Evolutionary conservation across 331 rosid genomes (phyloP), one percentile per base, ranked within the genome.

Genomic region (Erythrophleum ivorense): DNA sequence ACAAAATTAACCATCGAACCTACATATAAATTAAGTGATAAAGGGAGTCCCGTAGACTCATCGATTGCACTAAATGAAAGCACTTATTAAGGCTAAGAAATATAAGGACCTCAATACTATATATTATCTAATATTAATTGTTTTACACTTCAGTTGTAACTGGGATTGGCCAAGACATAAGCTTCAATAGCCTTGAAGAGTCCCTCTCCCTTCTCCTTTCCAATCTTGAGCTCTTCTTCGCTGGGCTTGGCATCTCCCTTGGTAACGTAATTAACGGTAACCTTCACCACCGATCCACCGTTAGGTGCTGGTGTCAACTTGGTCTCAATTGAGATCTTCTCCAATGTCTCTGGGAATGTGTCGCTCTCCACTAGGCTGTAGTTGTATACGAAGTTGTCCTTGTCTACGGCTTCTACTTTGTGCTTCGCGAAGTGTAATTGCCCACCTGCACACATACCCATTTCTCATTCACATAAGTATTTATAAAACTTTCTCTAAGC

Each of bases 291-390:
- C 36, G 81, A 73, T 45, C 92, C 92, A 9, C 92, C 90, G 6
- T 67, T 75, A 0, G 87, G 66, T 3, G 48, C 12, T 3, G 82
- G 65, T 15, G 77, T 79, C 2, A 89, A 12, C 75, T 85, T 87
- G 46, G 83, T 64, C 78, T 87, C 92, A 31, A 83, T 45, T 0
- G 63, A 29, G 62, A 87, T 53, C 38, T 62, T 89, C 59, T 79
- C 85, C 4, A 83, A 18, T 2, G 1, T 50, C 8, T 60, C 90
- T 5, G 55, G 5, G 36, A 71, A 76, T 12, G 48, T 70, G 15
- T 85, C 90, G 0, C 90, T 86, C 48, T 82, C 92, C 7, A 85
- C 60, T 46, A 89, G 12, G 18, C 71, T 83, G 82, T 82, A 83
- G 66, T 49, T 15, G 73, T 81, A 85, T 1, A 19, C 9, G 9